phyloP scores from a whole-genome alignment of 495 filamentous ascomycete genomes.

The Acidomyces sp. region DNA sequence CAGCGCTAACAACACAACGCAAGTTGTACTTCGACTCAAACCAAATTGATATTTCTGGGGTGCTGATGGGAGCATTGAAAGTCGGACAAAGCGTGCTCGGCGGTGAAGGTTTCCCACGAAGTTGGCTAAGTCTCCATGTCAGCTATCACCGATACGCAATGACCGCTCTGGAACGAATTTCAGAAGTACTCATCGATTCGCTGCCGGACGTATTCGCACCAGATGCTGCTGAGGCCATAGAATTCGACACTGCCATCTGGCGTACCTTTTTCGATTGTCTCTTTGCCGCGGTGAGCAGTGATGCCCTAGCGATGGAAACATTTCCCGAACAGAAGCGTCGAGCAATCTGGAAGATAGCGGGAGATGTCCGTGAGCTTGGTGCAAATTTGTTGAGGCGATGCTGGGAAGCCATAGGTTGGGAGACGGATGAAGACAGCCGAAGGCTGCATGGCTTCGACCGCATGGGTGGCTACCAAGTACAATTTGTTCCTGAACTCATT shows the following conservation, averaged over 20 bases:
- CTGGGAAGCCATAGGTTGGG: constrained; percentile 98
- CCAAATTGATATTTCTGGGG: constrained; percentile 58
- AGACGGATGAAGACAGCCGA: constrained; percentile 63
- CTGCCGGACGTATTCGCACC: constrained; percentile 70
- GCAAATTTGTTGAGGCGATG: constrained; percentile 69
- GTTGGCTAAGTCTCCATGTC: constrained; percentile 86
- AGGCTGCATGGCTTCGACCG: constrained; percentile 62
- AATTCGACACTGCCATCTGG: constrained; percentile 89
- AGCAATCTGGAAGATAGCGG: constrained; percentile 97
- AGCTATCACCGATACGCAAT: constrained; percentile 90
- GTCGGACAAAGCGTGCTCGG: constrained; percentile 80
- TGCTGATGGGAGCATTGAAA: constrained; percentile 61
- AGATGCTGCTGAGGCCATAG: constrained; percentile 78
- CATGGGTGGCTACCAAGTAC: constrained; percentile 93
- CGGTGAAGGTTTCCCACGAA: constrained; percentile 77
- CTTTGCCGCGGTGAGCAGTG: constrained; percentile 75
- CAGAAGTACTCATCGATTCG: constrained; percentile 58
- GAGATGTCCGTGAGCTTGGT: constrained; percentile 85
- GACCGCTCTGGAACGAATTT: constrained; percentile 73
- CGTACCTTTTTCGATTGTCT: constrained; percentile 81
- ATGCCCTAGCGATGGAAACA: constrained; percentile 81
- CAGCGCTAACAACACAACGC: constrained; percentile 53
- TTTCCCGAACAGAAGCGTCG: constrained; percentile 94
- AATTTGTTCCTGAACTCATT: constrained; percentile 88
- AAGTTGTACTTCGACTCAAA: constrained; percentile 49